phyloP scores from a whole-genome alignment of 2,329 filamentous ascomycete genomes.

The Fusarium incarnatum region DNA sequence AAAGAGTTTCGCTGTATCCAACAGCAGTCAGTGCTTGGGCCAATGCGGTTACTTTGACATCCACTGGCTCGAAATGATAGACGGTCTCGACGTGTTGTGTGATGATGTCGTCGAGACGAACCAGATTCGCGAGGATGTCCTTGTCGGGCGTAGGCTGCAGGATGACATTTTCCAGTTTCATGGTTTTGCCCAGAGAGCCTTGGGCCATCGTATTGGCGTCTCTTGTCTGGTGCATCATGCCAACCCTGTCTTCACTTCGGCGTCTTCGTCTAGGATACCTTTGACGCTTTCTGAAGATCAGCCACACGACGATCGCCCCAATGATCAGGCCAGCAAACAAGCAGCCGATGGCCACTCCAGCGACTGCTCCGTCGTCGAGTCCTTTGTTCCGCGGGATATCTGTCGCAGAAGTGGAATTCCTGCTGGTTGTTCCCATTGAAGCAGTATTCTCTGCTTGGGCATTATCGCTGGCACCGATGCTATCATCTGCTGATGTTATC shows the following conservation, averaged over 20 bases:
- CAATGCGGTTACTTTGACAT: slow-evolving; percentile 36
- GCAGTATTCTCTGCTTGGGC: too few species aligned
- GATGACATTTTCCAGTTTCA: slow-evolving; percentile 51
- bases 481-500: too few species aligned
- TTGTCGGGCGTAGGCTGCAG: slow-evolving; percentile 52
- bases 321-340: slow-evolving; percentile 43
- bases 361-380: slow-evolving; percentile 36
- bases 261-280: not conserved
- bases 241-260: too few species aligned
- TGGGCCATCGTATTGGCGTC: not conserved
- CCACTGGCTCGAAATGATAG: slow-evolving; percentile 50
- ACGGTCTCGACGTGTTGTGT: slow-evolving; percentile 55
- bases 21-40: slow-evolving; percentile 40
- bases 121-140: slow-evolving; percentile 49
- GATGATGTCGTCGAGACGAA: slow-evolving; percentile 51
- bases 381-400: not conserved
- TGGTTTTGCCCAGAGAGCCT: not conserved
- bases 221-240: not conserved
- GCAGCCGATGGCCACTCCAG: slow-evolving; percentile 49
- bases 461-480: too few species aligned
- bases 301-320: slow-evolving; percentile 40
- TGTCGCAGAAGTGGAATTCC: too few species aligned
- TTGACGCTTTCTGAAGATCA: slow-evolving; percentile 29
- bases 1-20: slow-evolving; percentile 37
- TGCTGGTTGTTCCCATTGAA: too few species aligned